Evolutionary conservation across 306 rosid genomes (phyloP).

Genomic region (Casuarina glauca): DNA sequence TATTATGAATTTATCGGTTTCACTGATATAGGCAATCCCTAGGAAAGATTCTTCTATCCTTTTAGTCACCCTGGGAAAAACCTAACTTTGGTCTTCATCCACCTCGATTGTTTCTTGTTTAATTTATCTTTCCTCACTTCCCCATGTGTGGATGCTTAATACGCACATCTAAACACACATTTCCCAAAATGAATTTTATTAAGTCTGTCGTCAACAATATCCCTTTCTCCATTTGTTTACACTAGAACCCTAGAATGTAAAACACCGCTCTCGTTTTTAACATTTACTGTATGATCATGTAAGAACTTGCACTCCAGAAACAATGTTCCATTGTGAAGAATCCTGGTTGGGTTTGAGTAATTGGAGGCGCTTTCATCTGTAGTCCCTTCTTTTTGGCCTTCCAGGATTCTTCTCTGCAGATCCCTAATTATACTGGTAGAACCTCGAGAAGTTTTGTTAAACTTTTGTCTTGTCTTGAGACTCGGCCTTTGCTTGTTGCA

Average conservation of each 20-base stretch:
- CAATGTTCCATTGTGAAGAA: not conserved
- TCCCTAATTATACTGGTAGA: not conserved
- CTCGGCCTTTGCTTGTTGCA: not conserved
- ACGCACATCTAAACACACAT: not conserved
- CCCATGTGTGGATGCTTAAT: not conserved
- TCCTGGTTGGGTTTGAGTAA: not conserved
- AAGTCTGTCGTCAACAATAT: not conserved
- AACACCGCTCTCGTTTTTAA: not conserved
- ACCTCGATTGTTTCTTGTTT: not conserved
- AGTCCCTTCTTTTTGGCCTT: not conserved
- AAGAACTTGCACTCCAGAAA: not conserved
- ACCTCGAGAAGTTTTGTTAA: not conserved
- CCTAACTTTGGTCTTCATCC: slow-evolving; percentile 1
- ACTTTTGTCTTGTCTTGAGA: not conserved
- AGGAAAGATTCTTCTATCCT: not conserved
- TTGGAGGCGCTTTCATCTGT: not conserved
- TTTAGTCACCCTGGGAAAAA: not conserved
- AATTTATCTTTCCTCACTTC: not conserved
- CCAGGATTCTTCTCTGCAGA: not conserved
- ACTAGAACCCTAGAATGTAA: not conserved
- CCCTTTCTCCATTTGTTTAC: not conserved
- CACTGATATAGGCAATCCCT: slow-evolving; percentile 8
- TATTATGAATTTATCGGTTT: not conserved
- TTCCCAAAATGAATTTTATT: not conserved
- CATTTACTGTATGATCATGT: not conserved